These are phyloP conservation scores for Penicillium verrucosum DNA, from an alignment of 2,329 filamentous ascomycete genomes.

Conservation along the genomic window DNA sequence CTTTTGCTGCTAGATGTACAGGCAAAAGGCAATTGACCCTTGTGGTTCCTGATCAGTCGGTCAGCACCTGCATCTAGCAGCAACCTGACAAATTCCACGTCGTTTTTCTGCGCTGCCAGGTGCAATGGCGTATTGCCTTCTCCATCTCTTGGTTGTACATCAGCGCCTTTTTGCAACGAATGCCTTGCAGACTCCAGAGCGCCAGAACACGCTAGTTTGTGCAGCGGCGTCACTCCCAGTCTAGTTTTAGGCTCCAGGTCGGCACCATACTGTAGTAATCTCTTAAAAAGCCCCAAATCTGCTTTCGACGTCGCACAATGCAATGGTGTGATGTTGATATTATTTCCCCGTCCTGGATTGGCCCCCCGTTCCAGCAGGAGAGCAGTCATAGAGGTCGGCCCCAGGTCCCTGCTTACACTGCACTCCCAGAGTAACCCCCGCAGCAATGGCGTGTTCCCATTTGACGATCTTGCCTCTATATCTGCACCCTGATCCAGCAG, in stretches of 20 bases:
- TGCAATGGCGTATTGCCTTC: conserved; percentile 4
- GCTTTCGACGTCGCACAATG: not conserved
- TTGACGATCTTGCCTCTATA: conserved; percentile 1
- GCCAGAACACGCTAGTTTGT: not conserved
- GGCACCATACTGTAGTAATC: conserved; percentile 4
- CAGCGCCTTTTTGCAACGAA: conserved; percentile 3
- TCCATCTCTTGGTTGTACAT: not conserved
- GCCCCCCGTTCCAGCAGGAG: conserved; percentile 7
- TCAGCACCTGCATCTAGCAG: conserved; percentile 7
- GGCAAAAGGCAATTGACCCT: not conserved
- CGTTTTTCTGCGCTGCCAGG: not conserved
- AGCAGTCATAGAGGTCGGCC: not conserved
- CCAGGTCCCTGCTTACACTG: not conserved
- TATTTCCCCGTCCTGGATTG: not conserved
- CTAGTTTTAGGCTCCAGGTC: not conserved
- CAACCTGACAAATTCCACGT: not conserved
- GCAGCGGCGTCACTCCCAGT: conserved; percentile 1
- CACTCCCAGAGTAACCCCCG: not conserved
- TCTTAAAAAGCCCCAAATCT: not conserved
- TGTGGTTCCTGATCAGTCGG: not conserved
- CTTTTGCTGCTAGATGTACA: not conserved
- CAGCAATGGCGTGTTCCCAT: conserved; percentile 10
- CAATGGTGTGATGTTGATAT: not conserved
- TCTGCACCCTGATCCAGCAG: conserved; percentile 13
- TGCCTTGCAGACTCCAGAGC: not conserved